Conservation (phyloP, 768 basidiomycete species). For the Hygrocybe coccinea region DNA sequence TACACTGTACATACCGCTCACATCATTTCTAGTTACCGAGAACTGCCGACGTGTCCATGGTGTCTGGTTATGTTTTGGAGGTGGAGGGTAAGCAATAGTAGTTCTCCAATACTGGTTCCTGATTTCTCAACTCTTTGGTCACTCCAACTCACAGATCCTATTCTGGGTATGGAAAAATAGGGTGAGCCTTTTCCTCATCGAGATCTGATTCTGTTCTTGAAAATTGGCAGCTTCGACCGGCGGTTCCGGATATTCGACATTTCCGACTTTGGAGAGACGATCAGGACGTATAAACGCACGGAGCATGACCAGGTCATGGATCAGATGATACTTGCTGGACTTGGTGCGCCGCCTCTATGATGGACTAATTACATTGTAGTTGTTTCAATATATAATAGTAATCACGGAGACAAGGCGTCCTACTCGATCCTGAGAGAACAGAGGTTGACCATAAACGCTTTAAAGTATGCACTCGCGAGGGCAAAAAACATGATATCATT, state of each 20-base stretch:
- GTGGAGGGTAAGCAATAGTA: slow-evolving; percentile 75
- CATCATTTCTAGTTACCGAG: slow-evolving; percentile 59
- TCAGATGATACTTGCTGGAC: slow-evolving; percentile 56
- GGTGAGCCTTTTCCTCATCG: slow-evolving; percentile 38
- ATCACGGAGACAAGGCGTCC: too few species aligned
- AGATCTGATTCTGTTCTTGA: slow-evolving; percentile 7
- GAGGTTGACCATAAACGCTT: too few species aligned
- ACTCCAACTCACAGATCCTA: slow-evolving; percentile 51
- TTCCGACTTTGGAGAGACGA: slow-evolving; percentile 86
- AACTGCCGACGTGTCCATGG: slow-evolving; percentile 81
- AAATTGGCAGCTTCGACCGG: slow-evolving; percentile 66
- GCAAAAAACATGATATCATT: too few species aligned
- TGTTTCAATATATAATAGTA: too few species aligned
- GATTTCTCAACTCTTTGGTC: neutral
- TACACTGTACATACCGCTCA: slow-evolving; percentile 12
- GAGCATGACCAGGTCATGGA: slow-evolving; percentile 67
- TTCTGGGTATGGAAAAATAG: slow-evolving; percentile 74
- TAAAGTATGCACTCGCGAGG: too few species aligned
- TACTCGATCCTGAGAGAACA: too few species aligned
- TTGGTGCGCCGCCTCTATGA: slow-evolving; percentile 4
- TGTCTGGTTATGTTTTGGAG: slow-evolving; percentile 89
- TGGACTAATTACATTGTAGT: too few species aligned
- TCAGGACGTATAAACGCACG: slow-evolving; percentile 79
- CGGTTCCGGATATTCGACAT: slow-evolving; percentile 87
- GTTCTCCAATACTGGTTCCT: neutral